A percentile compares a stretch with the other conserved stretches of the same genome.
Evolutionary conservation across 2,329 filamentous ascomycete genomes (phyloP).

Genomic region (Magnaporthiopsis rhizophila): DNA sequence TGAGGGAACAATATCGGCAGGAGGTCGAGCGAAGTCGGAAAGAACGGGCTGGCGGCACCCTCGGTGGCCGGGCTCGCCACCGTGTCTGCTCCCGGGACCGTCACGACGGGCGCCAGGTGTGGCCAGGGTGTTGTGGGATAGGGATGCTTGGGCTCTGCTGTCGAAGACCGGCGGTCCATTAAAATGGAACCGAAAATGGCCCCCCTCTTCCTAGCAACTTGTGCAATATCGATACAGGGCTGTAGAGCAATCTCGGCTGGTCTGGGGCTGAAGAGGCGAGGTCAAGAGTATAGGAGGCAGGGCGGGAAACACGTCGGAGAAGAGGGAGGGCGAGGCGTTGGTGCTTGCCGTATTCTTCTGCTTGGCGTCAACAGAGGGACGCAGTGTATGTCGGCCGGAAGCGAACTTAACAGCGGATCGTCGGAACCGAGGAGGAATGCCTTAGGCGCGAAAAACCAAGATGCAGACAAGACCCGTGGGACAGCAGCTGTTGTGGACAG

Average conservation of each 20-base stretch:
- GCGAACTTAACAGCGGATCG: neutral
- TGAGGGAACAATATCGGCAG: constrained; percentile 51
- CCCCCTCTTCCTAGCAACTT: constrained; percentile 3
- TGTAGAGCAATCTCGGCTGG: neutral
- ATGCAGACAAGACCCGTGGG: neutral
- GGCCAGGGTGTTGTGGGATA: constrained; percentile 34
- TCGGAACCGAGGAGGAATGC: neutral
- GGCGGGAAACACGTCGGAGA: neutral
- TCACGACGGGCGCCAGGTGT: constrained; percentile 11
- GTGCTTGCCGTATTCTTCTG: neutral
- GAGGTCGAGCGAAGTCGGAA: constrained; percentile 34
- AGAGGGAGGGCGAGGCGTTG: neutral
- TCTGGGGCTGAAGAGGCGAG: neutral
- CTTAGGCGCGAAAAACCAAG: neutral
- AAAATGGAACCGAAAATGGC: constrained; percentile 19
- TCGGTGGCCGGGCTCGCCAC: constrained; percentile 16
- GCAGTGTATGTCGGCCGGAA: neutral
- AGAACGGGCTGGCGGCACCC: neutral
- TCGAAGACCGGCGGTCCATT: constrained; percentile 44
- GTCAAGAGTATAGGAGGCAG: neutral
- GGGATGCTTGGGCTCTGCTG: constrained; percentile 40
- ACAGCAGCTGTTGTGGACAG: neutral
- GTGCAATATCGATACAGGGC: neutral
- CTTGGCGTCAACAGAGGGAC: neutral
- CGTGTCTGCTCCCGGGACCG: constrained; percentile 15